Base-by-base conservation (phyloP, 495 filamentous ascomycete genomes). In the Hypoxylon lienhwacheense region DNA sequence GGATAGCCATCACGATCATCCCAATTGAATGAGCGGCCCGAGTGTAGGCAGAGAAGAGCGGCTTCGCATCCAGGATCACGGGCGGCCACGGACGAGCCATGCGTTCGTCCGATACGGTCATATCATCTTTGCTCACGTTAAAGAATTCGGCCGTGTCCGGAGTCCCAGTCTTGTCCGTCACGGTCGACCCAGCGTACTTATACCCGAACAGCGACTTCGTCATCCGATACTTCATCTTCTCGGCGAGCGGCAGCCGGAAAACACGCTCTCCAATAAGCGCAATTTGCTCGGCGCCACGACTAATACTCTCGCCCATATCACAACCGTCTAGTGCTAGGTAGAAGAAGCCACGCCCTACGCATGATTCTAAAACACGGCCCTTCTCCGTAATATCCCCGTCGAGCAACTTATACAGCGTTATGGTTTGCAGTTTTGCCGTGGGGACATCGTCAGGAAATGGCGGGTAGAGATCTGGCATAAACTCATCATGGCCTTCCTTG, bases 81-180 rank as follows among this genome's bases (percentile, higher is more conserved):
- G 80, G 73, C 0, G 79, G 74, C 32, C 78, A 81, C 5, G 79
- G 66, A 0, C 61, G 69, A 4, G 66, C 45, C 20, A 71, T 55
- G 3, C 45, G 65, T 11, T 78, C 61, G 22, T 69, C 68, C 24
- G 82, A 64, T 15, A 57, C 43, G 46, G 65, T 65, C 36, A 85
- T 74, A 53, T 81, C 77, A 53, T 83, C 78, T 29, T 70, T 70
- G 31, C 59, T 51, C 1, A 86, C 77, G 66, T 85, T 85, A 57
- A 85, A 85, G 58, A 84, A 84, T 63, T 86, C 82, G 61, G 82
- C 82, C 32, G 75, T 69, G 45, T 84, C 81, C 21, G 66, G 63
- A 4, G 74, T 83, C 4, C 82, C 83, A 12, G 72, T 47, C 12
- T 71, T 71, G 61, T 85, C 81, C 11, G 83, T 69, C 8, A 76